phyloP scores from a whole-genome alignment of 345 rosid genomes.

The Eucalyptus dawsonii region DNA sequence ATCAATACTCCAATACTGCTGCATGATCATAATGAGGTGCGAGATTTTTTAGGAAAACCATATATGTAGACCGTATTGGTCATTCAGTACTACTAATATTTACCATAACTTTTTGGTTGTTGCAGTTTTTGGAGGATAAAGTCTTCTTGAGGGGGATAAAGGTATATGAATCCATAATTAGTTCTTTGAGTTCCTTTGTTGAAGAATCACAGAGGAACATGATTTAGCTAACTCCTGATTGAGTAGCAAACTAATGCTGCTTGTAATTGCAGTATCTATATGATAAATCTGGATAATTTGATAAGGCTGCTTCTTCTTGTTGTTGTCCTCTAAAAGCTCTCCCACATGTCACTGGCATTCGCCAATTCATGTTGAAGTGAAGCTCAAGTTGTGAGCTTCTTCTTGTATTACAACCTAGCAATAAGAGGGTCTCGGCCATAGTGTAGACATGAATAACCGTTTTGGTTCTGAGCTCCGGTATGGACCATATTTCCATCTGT shows the following conservation, averaged over 20 bases:
- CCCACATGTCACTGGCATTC: not conserved
- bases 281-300: not conserved
- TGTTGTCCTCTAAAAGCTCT: not conserved
- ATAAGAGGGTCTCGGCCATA: not conserved
- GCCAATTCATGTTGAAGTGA: not conserved
- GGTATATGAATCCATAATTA: constrained; percentile 67
- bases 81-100: not conserved
- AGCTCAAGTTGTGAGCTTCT: not conserved
- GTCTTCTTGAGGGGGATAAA: constrained; percentile 69
- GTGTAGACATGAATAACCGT: not conserved
- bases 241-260: not conserved
- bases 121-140: constrained; percentile 58
- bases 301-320: not conserved
- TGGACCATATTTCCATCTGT: not conserved
- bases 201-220: constrained; percentile 18
- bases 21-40: constrained; percentile 92
- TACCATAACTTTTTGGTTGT: not conserved
- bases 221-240: not conserved
- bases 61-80: not conserved
- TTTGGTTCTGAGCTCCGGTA: not conserved
- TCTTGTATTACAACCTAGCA: not conserved
- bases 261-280: not conserved
- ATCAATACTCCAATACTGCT: constrained; percentile 60
- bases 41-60: not conserved
- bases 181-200: constrained; percentile 48